These are phyloP conservation scores for Vitis hybrid DNA, from an alignment of 177 flowering plant genomes.

Conservation along the genomic window DNA sequence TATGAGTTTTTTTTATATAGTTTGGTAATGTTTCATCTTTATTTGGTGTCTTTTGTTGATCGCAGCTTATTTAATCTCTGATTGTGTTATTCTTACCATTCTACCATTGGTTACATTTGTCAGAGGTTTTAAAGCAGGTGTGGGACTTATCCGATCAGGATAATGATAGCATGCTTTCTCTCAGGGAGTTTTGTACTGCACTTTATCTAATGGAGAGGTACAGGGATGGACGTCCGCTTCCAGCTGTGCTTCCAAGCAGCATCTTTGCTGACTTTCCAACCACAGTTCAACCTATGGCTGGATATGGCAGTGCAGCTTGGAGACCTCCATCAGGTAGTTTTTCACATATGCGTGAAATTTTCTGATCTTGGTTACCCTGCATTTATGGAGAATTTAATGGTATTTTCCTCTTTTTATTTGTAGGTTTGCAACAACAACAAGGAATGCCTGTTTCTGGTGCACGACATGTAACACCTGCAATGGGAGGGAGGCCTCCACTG, in stretches of 20 bases:
- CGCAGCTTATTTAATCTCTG: neutral
- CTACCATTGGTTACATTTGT: conserved; percentile 16
- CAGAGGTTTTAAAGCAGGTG: conserved; percentile 95
- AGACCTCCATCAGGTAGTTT: conserved; percentile 57
- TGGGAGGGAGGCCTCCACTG: conserved; percentile 56
- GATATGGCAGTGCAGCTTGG: conserved; percentile 57
- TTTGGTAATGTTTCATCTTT: neutral
- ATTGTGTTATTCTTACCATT: conserved; percentile 7
- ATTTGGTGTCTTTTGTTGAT: conserved; percentile 3
- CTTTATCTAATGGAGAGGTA: conserved; percentile 92
- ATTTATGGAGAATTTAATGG: neutral
- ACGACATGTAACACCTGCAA: conserved; percentile 33
- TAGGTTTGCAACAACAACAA: conserved; percentile 64
- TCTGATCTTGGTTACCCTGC: neutral
- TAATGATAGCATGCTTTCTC: conserved; percentile 96
- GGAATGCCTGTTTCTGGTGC: conserved; percentile 37
- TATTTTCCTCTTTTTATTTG: neutral
- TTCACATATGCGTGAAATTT: neutral
- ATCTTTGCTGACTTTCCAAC: conserved; percentile 53
- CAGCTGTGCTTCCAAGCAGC: conserved; percentile 68
- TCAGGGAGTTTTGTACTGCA: conserved; percentile 90
- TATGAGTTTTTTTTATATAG: neutral
- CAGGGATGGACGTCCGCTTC: conserved; percentile 91
- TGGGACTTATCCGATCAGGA: conserved; percentile 99
- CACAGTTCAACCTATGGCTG: conserved; percentile 51